Evolutionary conservation across 2,329 filamentous ascomycete genomes (phyloP), one percentile per base, ranked within the genome.

Genomic region (Botrytis fabae): DNA sequence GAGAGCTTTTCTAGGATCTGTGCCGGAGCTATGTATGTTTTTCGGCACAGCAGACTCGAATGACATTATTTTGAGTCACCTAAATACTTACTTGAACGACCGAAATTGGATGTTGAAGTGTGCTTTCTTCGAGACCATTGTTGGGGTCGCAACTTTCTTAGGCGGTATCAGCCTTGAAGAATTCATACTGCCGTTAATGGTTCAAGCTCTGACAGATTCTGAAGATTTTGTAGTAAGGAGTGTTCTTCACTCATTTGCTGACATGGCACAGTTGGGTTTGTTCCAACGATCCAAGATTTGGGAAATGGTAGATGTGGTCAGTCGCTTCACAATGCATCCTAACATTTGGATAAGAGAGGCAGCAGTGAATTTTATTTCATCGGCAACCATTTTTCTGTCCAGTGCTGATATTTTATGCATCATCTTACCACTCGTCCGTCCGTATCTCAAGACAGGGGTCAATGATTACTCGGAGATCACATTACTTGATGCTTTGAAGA

Each of bases 81-180:
- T 99, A 42, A 98, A 98, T 80, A 99, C 96, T 0, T 99, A 99
- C 79, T 84, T 99, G 14, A 99, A 99, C 77, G 96, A 98, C 78
- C 90, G 92, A 60, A 95, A 99, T 81, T 99, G 96, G 96, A 94
- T 94, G 81, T 84, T 99, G 46, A 98, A 97, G 81, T 98, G 94
- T 78, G 94, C 95, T 4, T 98, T 98, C 80, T 98, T 99, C 79
- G 95, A 97, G 79, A 93, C 94, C 0, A 94, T 98, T 40, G 93
- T 98, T 25, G 95, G 95, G 5, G 95, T 99, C 76, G 93, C 95
- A 6, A 90, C 93, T 1, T 97, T 97, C 77, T 89, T 98, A 48
- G 96, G 96, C 42, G 94, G 93, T 74, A 93, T 91, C 48, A 97
- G 92, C 77, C 84, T 99, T 46, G 96, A 99, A 82, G 94, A 97